Base-by-base conservation (phyloP, 345 rosid species). In the Brassica juncea region DNA sequence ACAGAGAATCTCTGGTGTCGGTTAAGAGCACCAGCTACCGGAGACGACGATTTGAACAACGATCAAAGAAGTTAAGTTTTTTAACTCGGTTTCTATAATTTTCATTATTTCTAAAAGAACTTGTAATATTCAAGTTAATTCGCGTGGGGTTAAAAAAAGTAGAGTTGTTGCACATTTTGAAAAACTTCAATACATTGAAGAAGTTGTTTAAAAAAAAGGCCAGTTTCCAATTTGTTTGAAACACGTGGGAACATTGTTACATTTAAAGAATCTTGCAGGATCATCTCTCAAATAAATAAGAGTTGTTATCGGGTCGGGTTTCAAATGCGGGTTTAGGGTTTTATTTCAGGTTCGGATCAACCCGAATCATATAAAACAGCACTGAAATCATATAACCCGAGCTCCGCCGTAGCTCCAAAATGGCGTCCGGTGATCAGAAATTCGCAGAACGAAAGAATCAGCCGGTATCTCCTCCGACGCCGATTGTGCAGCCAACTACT, bases 401-500 rank as follows among this genome's bases (percentile, higher is more conserved):
- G 68, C 61, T 34, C 66, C 35, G 52, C 59, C 27, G 52, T 76
- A 54, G 62, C 28, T 59, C 71, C 61, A 14, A 76, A 55, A 78
- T 90, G 90, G 82, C 75, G 49, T 82, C 88, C 30, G 62, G 74
- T 66, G 76, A 80, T 78, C 72, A 80, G 6, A 71, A 79, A 32
- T 28, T 80, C 54, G 25, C 8, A 58, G 76, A 66, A 44, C 60
- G 32, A 67, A 68, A 61, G 12, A 62, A 7, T 62, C 63, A 69
- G 42, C 55, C 64, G 15, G 67, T 73, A 1, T 42, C 83, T 37
- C 75, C 82, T 9, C 75, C 84, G 19, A 71, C 86, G 4, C 72
- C 86, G 10, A 42, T 82, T 0, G 60, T 77, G 37, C 58, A 85
- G 6, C 49, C 84, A 15, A 55, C 84, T 4, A 79, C 84, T 72